Evolutionary conservation across 768 basidiomycete genomes (phyloP), one percentile per base, ranked within the genome.

Genomic region (Collybia mongolica): DNA sequence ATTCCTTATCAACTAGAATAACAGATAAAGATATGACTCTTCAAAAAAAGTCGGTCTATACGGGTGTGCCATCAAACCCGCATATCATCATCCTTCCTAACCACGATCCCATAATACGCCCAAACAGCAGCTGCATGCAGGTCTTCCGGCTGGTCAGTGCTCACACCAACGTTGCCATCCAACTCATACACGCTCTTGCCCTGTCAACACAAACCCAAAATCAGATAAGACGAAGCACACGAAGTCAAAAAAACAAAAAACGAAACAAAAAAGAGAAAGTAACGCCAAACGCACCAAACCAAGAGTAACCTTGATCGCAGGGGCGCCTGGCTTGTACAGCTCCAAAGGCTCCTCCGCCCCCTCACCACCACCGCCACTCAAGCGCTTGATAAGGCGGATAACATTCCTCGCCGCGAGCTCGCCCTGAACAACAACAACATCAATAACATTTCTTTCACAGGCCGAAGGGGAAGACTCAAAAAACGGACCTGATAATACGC

Each of bases 231-330:
- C 22, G 37, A 22, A 39, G 7, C 22, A n/a, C 26, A 44, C 14
- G 40, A 39, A 43, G 26, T 28, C 5, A 18, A 43, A 53, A 18
- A 49, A 39, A 19, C 5, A 14, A 20, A 23, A 0, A 68, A n/a
- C n/a, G n/a, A n/a, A n/a, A n/a, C n/a, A n/a, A n/a, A n/a, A n/a
- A n/a, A n/a, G n/a, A n/a, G n/a, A n/a, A n/a, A n/a, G n/a, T n/a
- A n/a, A n/a, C n/a, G n/a, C n/a, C n/a, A n/a, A n/a, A n/a, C 77
- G 55, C 44, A 82, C 80, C 43, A 84, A 54, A 3, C 84, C 84
- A 19, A 86, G 72, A 0, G 84, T 79, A 1, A 86, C 72, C 59
- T 84, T 84, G 68, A 86, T 85, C 15, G 72, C 80, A 0, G 81
- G 79, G 9, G 64, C 55, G 5, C 72, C 67, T 0, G 82, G 79